Percentiles rank a stretch among this genome's conserved stretches.
phyloP scores from a whole-genome alignment of 352 stramenopile species.

The Phytopythium chamaehyphon region DNA sequence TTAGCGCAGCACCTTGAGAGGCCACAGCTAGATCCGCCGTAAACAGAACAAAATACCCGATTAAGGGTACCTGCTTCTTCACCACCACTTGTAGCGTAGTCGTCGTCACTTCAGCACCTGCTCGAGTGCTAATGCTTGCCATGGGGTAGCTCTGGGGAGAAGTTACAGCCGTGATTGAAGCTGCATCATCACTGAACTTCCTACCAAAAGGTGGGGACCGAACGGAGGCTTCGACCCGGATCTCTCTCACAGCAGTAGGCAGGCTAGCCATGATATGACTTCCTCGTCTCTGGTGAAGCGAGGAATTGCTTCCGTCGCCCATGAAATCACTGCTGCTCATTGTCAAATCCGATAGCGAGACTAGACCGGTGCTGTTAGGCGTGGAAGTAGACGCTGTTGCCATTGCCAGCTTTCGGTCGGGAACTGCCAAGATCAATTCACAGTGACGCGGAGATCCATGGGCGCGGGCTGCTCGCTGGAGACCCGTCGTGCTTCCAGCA shows the following conservation, averaged over 20 bases:
- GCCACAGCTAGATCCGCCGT: slow-evolving; percentile 34
- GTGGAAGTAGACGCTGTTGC: slow-evolving; percentile 3
- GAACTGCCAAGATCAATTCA: slow-evolving; percentile 35
- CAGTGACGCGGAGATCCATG: slow-evolving; percentile 2
- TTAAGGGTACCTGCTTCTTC: slow-evolving; percentile 37
- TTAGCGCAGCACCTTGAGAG: slow-evolving; percentile 41
- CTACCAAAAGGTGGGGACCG: not conserved
- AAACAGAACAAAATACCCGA: slow-evolving; percentile 42
- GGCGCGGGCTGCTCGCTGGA: not conserved
- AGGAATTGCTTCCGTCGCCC: not conserved
- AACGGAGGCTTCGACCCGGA: slow-evolving; percentile 36
- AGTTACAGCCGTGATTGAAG: slow-evolving; percentile 1
- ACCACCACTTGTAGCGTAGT: slow-evolving; percentile 19
- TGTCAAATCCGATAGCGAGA: not conserved
- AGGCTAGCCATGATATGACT: slow-evolving; percentile 11
- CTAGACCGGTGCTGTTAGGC: slow-evolving; percentile 8
- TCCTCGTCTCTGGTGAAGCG: not conserved
- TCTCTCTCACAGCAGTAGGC: slow-evolving; percentile 29
- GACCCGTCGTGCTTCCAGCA: not conserved
- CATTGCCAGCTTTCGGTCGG: slow-evolving; percentile 13
- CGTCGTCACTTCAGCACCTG: not conserved
- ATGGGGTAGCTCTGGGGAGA: not conserved
- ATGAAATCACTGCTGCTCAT: not conserved
- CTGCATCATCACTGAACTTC: not conserved
- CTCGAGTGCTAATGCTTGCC: not conserved